Base-by-base conservation (phyloP, 2,329 filamentous ascomycete species). In the Pseudomassariella vexata region DNA sequence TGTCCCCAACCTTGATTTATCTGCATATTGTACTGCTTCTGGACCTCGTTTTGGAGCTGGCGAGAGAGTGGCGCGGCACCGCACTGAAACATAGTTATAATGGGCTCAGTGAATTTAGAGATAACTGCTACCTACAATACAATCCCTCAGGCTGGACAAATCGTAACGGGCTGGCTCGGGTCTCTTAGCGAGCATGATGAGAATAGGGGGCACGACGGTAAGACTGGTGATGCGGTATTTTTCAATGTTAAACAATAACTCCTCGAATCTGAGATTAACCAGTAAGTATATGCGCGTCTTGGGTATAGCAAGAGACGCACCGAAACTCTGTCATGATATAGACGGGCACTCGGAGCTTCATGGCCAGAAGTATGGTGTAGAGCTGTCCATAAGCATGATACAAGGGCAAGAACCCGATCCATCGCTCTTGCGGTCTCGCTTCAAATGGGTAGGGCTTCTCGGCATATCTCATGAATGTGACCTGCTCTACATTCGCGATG, bases 401-500 rank as follows among this genome's bases (percentile, higher is more conserved):
- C 49, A 82, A 71, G 1, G 82, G 82, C 9, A 85, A 57, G 49
- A 83, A 81, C 28, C 76, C 67, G 18, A 72, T 45, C 64, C 68
- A 72, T 23, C 67, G 56, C 43, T 71, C 70, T 7, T 52, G 48
- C 15, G 62, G 62, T 21, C 57, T 54, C 4, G 57, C 50, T 3
- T 55, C 44, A 38, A 56, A 57, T 2, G 45, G 34, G 29, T 57
- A 53, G 7, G 56, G 57, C 18, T 55, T 57, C 38, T 57, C 45
- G 7, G 57, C 48, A 37, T 63, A 64, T 15, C 58, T 55, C 47
- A 66, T 63, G 48, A 61, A 63, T 26, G 67, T 63, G 4, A 60
- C 63, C 46, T 76, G 70, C 33, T 63, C 61, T 4, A 65, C 57
- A 37, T 73, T 59, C 14, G 39, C 36, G 23, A 36, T 32, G 9